These are phyloP conservation scores for Rosa chinensis DNA, from an alignment of 306 rosid species.

Conservation along the genomic window DNA sequence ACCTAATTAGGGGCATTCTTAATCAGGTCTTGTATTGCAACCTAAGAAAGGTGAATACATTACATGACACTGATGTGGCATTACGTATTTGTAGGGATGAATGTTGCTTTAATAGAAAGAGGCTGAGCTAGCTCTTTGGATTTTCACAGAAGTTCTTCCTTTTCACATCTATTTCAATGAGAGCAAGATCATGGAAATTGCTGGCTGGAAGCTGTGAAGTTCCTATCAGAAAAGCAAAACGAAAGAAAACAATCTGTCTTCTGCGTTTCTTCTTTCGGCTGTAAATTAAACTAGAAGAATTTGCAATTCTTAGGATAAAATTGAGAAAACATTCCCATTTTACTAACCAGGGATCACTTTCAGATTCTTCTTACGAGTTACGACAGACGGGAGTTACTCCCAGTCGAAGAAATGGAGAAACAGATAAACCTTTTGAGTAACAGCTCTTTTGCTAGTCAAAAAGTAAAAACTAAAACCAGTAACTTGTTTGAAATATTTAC, in stretches of 20 bases:
- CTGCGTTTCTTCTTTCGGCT: not conserved
- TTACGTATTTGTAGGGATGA: slow-evolving; percentile 27
- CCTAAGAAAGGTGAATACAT: not conserved
- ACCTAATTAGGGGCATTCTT: not conserved
- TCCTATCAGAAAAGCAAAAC: not conserved
- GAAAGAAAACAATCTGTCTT: not conserved
- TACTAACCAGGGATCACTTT: not conserved
- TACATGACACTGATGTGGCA: slow-evolving; percentile 34
- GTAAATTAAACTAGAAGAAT: not conserved
- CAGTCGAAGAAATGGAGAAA: slow-evolving; percentile 8
- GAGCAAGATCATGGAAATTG: not conserved
- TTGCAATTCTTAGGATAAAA: not conserved
- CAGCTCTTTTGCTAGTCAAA: slow-evolving; percentile 1
- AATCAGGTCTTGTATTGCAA: not conserved
- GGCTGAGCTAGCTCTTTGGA: not conserved
- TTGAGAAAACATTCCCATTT: not conserved
- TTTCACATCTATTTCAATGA: not conserved
- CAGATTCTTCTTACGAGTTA: not conserved
- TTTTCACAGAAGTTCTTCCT: not conserved
- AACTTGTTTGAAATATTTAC: not conserved
- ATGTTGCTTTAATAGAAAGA: slow-evolving; percentile 35
- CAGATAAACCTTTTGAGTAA: not conserved
- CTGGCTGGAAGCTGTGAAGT: not conserved
- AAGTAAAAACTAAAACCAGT: not conserved
- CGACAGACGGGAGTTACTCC: not conserved